phyloP scores from a whole-genome alignment of 1,284 basidiomycete genomes.

The Ustilago lituana region DNA sequence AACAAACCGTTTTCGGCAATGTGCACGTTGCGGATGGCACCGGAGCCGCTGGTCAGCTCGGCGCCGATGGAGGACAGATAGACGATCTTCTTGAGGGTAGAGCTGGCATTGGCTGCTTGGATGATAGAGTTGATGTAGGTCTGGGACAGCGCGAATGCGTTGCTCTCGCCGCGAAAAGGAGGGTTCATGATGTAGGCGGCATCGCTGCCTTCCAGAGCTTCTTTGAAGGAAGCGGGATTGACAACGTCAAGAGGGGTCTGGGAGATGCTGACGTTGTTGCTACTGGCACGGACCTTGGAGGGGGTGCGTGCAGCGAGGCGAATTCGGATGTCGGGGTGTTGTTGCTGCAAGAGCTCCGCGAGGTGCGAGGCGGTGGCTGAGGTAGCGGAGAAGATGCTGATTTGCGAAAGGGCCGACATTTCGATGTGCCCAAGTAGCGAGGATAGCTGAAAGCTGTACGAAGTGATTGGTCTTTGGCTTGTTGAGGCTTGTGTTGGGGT shows the following conservation, averaged over 20 bases:
- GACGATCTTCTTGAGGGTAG: slow-evolving; percentile 21
- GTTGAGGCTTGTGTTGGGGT: background rate
- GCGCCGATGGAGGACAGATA: slow-evolving; percentile 27
- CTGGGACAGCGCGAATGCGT: slow-evolving; percentile 11
- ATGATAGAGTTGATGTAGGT: slow-evolving; percentile 8
- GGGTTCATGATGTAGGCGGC: slow-evolving; percentile 35
- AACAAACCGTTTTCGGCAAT: slow-evolving; percentile 19
- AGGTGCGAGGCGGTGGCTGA: slow-evolving; percentile 11
- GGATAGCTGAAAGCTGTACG: background rate
- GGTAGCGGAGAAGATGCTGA: slow-evolving; percentile 36
- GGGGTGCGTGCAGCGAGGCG: slow-evolving; percentile 25
- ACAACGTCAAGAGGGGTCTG: slow-evolving; percentile 14
- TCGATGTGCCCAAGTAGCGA: no score
- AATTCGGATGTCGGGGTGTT: slow-evolving; percentile 16
- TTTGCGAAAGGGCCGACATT: slow-evolving; percentile 23
- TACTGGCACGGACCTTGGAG: slow-evolving; percentile 9
- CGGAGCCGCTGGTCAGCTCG: slow-evolving; percentile 13
- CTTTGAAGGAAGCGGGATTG: slow-evolving; percentile 13
- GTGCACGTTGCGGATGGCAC: slow-evolving; percentile 13
- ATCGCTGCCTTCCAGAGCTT: slow-evolving; percentile 24
- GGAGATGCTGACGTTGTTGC: slow-evolving; percentile 11
- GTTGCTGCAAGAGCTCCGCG: slow-evolving; percentile 14
- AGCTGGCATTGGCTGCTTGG: slow-evolving; percentile 20
- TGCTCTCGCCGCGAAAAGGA: slow-evolving; percentile 8
- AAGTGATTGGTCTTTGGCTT: background rate